Evolutionary conservation across 2,329 filamentous ascomycete species (phyloP).

Genomic region (Thielaviopsis euricoi): DNA sequence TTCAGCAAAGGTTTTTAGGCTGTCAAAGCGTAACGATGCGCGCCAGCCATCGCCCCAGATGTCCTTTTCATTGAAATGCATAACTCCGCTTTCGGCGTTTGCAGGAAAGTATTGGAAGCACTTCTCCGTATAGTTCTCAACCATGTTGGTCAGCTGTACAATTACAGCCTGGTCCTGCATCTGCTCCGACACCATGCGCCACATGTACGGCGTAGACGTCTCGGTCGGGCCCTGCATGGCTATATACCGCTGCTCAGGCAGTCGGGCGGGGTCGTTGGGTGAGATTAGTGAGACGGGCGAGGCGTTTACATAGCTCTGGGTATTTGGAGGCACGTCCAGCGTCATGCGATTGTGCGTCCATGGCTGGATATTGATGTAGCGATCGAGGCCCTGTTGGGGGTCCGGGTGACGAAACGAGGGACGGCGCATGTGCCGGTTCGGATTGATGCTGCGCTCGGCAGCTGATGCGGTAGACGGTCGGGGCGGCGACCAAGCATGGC

Average conservation of each 20-base stretch:
- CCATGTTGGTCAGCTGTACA: slow-evolving; percentile 84
- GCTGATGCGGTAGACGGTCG: slow-evolving; percentile 3
- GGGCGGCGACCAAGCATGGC: slow-evolving; percentile 4
- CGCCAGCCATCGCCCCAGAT: slow-evolving; percentile 51
- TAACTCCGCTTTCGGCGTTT: slow-evolving; percentile 32
- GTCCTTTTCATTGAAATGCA: slow-evolving; percentile 44
- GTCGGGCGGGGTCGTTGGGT: slow-evolving; percentile 20
- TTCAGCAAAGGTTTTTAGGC: slow-evolving; percentile 34
- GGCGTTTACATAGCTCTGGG: slow-evolving; percentile 69
- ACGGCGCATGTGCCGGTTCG: not conserved
- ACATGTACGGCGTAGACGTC: slow-evolving; percentile 64
- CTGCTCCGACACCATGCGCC: slow-evolving; percentile 90
- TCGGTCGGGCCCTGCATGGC: slow-evolving; percentile 84
- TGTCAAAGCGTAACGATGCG: slow-evolving; percentile 52
- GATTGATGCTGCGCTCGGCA: not conserved
- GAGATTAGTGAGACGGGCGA: slow-evolving; percentile 48
- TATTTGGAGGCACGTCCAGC: slow-evolving; percentile 57
- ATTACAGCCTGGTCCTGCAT: slow-evolving; percentile 57
- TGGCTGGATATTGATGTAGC: slow-evolving; percentile 79
- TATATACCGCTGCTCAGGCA: slow-evolving; percentile 50
- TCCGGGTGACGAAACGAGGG: slow-evolving; percentile 10
- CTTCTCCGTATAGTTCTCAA: slow-evolving; percentile 63
- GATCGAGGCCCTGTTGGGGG: slow-evolving; percentile 39
- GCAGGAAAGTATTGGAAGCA: slow-evolving; percentile 79
- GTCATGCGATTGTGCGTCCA: slow-evolving; percentile 76